Evolutionary conservation across 78 protist genomes (phyloP).

Genomic region (Dictyostelium brefeldianum): DNA sequence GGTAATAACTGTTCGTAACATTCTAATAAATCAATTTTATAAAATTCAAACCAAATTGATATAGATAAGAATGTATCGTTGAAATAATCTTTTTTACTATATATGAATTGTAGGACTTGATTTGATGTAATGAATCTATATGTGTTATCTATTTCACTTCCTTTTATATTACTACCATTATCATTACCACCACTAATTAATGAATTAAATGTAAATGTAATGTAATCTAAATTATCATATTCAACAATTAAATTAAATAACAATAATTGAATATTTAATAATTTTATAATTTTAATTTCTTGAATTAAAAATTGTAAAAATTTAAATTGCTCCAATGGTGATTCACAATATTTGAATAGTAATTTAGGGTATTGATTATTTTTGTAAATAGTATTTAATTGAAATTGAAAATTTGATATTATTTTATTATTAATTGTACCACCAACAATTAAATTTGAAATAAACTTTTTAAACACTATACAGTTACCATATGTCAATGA

Average conservation of each 20-base stretch:
- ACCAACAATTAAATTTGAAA: too few relatives aligned
- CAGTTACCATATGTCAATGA: background rate
- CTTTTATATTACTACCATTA: too few relatives aligned
- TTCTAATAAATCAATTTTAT: background rate
- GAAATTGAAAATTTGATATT: too few relatives aligned
- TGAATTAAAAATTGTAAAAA: too few relatives aligned
- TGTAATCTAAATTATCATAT: background rate
- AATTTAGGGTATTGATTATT: background rate
- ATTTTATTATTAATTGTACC: too few relatives aligned
- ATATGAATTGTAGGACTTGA: background rate
- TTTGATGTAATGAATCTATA: constrained; percentile 1
- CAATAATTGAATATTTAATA: too few relatives aligned
- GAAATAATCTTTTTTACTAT: background rate
- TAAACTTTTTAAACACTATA: background rate
- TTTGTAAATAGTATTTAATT: background rate
- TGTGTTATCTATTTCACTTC: background rate
- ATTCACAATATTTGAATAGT: background rate
- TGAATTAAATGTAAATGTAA: background rate
- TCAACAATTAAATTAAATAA: background rate
- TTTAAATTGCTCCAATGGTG: too few relatives aligned
- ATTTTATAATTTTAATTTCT: too few relatives aligned
- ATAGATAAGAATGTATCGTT: background rate
- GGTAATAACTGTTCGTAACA: background rate
- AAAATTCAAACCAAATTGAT: background rate
- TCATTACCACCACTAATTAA: background rate